Percentiles rank a stretch among this genome's conserved stretches.
Evolutionary conservation across 225 moss, liverwort and hornwort species (phyloP).

Genomic region (Takakia lepidozioides): DNA sequence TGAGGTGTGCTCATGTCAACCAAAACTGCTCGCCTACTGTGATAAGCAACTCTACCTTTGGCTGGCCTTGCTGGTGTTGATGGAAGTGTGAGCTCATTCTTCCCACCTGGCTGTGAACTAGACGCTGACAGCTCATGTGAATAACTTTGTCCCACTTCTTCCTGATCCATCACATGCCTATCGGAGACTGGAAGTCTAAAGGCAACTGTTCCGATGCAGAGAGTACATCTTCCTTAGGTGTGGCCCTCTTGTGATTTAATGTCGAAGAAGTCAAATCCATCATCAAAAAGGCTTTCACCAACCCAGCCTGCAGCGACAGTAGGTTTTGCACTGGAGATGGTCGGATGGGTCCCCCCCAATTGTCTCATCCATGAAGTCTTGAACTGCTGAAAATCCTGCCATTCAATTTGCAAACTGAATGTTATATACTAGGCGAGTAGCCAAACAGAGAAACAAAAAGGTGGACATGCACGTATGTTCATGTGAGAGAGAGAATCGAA

Average conservation of each 20-base stretch:
- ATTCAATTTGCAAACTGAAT: no score
- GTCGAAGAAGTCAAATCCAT: constrained; percentile 23
- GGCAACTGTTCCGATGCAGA: constrained; percentile 18
- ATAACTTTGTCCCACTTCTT: no score
- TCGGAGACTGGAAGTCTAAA: constrained; percentile 30
- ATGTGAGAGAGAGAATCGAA: no score
- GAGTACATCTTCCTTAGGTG: constrained; percentile 14
- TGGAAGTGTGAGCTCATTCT: constrained; percentile 20
- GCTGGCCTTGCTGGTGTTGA: constrained; percentile 41
- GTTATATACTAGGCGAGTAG: no score
- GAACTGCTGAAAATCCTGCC: constrained; percentile 66
- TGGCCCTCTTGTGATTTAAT: constrained; percentile 23
- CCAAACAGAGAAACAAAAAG: no score
- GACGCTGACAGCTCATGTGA: constrained; percentile 31
- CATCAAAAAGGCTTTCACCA: constrained; percentile 24
- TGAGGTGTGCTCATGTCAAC: no score
- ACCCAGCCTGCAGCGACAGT: constrained; percentile 53
- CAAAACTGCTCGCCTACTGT: no score
- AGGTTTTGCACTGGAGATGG: constrained; percentile 18
- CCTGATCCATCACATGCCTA: constrained; percentile 45
- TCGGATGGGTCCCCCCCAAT: constrained; percentile 16
- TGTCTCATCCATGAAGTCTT: constrained; percentile 58
- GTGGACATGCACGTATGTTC: no score
- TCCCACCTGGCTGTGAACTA: constrained; percentile 33
- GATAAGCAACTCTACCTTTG: no score